These are phyloP conservation scores for Pythium angustatum DNA, from an alignment of 352 stramenopile genomes.

Conservation along the genomic window DNA sequence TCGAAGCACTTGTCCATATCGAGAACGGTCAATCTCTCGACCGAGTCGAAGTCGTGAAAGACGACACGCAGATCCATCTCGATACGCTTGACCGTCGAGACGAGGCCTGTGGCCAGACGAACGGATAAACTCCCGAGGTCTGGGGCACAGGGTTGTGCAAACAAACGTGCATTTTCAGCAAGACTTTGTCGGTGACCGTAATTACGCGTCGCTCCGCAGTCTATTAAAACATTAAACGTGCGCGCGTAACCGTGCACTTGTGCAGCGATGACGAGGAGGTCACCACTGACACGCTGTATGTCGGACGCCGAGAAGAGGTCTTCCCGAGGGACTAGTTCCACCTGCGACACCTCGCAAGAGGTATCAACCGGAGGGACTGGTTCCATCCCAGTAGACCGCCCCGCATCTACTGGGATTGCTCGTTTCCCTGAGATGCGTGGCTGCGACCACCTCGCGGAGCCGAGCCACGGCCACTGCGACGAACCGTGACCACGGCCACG, in stretches of 20 bases:
- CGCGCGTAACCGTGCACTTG: slow-evolving; percentile 8
- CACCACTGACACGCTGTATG: no score
- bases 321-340: slow-evolving; percentile 19
- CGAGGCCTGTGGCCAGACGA: not conserved
- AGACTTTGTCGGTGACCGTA: slow-evolving; percentile 13
- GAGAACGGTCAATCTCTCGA: not conserved
- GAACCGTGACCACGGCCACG: no score
- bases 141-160: slow-evolving; percentile 13
- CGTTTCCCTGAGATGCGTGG: slow-evolving; percentile 18
- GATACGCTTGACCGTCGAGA: not conserved
- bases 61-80: slow-evolving; percentile 1
- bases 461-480: no score
- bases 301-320: no score
- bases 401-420: slow-evolving; percentile 28
- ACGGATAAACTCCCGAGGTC: slow-evolving; percentile 2
- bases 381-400: slow-evolving; percentile 23
- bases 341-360: not conserved
- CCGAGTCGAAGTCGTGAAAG: slow-evolving; percentile 11
- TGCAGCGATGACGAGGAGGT: no score
- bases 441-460: not conserved
- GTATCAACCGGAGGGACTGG: slow-evolving; percentile 15
- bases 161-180: slow-evolving; percentile 9
- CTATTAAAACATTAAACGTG: slow-evolving; percentile 19
- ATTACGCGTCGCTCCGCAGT: slow-evolving; percentile 9
- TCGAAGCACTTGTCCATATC: slow-evolving; percentile 19